phyloP scores from a whole-genome alignment of 495 filamentous ascomycete species.

The Aspergillus steynii region DNA sequence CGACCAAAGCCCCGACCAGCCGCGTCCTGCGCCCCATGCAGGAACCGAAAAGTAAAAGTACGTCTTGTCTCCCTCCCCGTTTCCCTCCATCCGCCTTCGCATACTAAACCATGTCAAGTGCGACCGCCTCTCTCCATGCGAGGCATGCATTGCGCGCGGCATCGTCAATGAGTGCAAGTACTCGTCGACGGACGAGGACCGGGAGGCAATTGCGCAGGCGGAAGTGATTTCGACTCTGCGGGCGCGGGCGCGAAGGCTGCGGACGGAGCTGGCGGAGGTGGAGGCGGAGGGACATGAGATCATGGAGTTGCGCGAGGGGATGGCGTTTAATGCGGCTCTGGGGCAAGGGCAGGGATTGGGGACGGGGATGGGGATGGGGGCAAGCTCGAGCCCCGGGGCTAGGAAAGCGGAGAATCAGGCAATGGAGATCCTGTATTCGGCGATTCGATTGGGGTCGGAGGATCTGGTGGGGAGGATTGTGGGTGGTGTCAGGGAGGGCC shows the following conservation, averaged over 20 bases:
- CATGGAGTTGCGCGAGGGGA: neutral
- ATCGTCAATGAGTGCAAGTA: conserved; percentile 18
- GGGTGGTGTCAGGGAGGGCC: conserved; percentile 11
- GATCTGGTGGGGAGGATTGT: conserved; percentile 14
- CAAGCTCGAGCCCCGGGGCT: neutral
- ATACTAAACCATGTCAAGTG: conserved; percentile 9
- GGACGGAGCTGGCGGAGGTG: neutral
- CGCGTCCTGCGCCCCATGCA: conserved; percentile 20
- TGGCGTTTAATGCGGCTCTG: neutral
- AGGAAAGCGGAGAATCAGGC: conserved; percentile 10
- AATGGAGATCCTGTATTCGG: conserved; percentile 21
- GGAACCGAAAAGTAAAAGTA: conserved; percentile 25
- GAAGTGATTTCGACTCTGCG: conserved; percentile 14
- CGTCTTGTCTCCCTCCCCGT: neutral
- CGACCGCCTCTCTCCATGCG: conserved; percentile 22
- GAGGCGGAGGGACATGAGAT: conserved; percentile 1
- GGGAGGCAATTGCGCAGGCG: conserved; percentile 22
- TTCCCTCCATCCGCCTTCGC: neutral
- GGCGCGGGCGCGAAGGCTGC: neutral
- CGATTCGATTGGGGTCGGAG: conserved; percentile 13
- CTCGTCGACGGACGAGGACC: conserved; percentile 18
- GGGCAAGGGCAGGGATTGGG: neutral
- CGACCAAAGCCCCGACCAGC: conserved; percentile 20
- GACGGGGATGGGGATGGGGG: too few relatives aligned
- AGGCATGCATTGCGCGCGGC: conserved; percentile 19